These are phyloP conservation scores for Clarkia xantiana DNA, from an alignment of 345 rosid species.

Conservation along the genomic window DNA sequence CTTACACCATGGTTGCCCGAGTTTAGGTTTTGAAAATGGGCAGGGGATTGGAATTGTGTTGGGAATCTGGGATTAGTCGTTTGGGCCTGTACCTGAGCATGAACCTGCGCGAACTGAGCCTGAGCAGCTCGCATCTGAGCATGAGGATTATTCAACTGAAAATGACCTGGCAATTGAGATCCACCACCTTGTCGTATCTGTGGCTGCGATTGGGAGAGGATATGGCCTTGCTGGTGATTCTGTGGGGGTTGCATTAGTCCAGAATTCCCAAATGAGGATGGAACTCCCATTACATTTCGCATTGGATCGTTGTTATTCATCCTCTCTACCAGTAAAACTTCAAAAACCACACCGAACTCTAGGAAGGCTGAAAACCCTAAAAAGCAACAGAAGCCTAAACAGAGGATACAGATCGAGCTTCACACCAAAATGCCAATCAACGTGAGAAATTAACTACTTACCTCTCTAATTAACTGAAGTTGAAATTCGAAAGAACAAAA, in stretches of 20 bases:
- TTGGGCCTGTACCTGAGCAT: conserved; percentile 3
- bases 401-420: too few species aligned
- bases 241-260: conserved; percentile 9
- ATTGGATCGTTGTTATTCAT: conserved; percentile 10
- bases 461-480: too few species aligned
- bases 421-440: too few species aligned
- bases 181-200: conserved; percentile 1
- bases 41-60: conserved; percentile 10
- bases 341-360: too few species aligned
- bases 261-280: conserved; percentile 9
- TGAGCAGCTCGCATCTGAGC: conserved; percentile 10
- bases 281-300: conserved; percentile 3
- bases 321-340: neutral
- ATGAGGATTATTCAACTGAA: conserved; percentile 13
- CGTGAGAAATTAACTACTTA: too few species aligned
- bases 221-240: conserved; percentile 9
- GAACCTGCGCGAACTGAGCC: conserved; percentile 5
- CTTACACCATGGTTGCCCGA: conserved; percentile 7
- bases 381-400: too few species aligned
- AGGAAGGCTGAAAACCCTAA: too few species aligned
- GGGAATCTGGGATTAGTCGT: conserved; percentile 8
- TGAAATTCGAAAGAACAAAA: too few species aligned
- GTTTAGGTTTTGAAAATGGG: conserved; percentile 10
- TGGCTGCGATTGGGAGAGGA: conserved; percentile 12
- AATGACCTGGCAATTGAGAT: conserved; percentile 13